Evolutionary conservation across 1,284 basidiomycete species (phyloP), one percentile per base, ranked within the genome.

Genomic region (Kalmanozyma brasiliensis): DNA sequence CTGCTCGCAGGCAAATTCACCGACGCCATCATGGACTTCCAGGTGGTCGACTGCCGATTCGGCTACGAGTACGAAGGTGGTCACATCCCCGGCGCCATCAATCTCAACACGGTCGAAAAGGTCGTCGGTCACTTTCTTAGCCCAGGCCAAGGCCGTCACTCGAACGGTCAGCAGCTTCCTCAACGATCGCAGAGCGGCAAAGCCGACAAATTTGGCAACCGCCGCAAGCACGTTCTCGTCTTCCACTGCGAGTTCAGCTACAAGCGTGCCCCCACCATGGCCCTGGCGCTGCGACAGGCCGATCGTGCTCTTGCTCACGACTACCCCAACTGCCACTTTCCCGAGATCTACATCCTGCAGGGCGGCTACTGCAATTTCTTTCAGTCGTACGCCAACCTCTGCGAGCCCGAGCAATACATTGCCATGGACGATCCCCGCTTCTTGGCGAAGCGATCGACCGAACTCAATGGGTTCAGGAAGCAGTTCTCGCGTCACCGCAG

Each of bases 221-320:
- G 49, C 16, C 72, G 66, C 82, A 96, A 92, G 86, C 92, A 87
- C 4, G 86, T 98, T 17, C 84, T 98, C 44, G 87, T 99, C 57
- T 98, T 99, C 85, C 95, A 99, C 83, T 98, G 95, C 86, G 95
- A 99, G 84, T 98, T 97, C 81, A 94, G 92, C 78, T 89, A 88
- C 35, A 96, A 96, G 84, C 88, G 95, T 46, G 96, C 94, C 2
- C 95, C 95, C 1, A 94, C 94, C 10, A 93, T 96, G 93, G 94
- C 96, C 16, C 93, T 95, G 82, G 90, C 94, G 77, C 85, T 98
- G 23, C 90, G 96, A 57, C 90, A 91, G 35, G 90, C 89, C 77
- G 95, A 99, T 82, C 89, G 96, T 46, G 87, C 89, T 1, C 84
- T 91, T 84, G 97, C 90, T 65, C 89, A 91, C 61, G 84, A 89